These are phyloP conservation scores for Rehmannia glutinosa DNA, from an alignment of 257 asterid genomes.

Conservation along the genomic window DNA sequence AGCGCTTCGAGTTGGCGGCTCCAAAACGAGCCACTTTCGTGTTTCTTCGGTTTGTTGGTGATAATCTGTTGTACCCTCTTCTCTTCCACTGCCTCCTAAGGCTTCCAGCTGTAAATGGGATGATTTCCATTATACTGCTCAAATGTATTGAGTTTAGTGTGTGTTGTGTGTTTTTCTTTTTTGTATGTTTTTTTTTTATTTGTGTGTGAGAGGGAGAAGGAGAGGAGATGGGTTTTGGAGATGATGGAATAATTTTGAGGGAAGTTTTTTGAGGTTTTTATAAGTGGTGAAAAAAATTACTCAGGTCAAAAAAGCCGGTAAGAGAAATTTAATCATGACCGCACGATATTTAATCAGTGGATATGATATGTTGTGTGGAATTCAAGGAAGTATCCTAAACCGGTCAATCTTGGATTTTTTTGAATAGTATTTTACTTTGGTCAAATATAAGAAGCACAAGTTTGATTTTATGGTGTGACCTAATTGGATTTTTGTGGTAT, in stretches of 20 bases:
- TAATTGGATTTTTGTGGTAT: no score
- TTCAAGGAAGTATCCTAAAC: background rate
- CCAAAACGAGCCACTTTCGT: slow-evolving; percentile 34
- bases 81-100: slow-evolving; percentile 27
- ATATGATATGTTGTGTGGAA: background rate
- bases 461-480: no score
- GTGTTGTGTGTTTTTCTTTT: background rate
- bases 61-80: slow-evolving; percentile 41
- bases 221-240: background rate
- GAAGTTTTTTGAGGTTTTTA: background rate
- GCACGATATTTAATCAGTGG: background rate
- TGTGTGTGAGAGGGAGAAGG: background rate
- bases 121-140: slow-evolving; percentile 23
- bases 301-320: slow-evolving; percentile 18
- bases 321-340: background rate
- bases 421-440: background rate
- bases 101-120: slow-evolving; percentile 9
- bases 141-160: background rate
- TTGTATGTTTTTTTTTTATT: background rate
- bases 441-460: background rate
- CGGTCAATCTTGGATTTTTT: background rate
- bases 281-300: background rate
- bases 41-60: slow-evolving; percentile 21
- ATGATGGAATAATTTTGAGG: background rate
- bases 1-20: slow-evolving; percentile 17